Conservation (phyloP, 331 rosid species). For the Pyrus hybrid region DNA sequence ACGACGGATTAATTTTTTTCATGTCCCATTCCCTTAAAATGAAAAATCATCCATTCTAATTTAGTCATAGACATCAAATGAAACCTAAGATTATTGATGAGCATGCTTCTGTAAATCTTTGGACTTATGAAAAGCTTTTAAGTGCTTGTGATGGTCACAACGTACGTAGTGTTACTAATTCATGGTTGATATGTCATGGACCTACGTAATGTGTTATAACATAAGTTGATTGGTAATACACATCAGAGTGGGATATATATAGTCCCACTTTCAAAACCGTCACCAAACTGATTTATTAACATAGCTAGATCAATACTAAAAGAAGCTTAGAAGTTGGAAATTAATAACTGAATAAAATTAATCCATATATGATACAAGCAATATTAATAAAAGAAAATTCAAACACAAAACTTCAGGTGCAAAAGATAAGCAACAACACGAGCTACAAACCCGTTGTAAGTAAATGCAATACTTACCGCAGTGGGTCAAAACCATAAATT, state of each 20-base stretch:
- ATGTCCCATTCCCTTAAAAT: neutral
- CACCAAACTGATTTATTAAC: neutral
- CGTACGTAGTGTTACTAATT: neutral
- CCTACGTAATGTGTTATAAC: no score
- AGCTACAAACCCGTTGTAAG: no score
- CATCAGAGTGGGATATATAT: neutral
- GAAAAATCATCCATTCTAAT: no score
- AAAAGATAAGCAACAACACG: no score
- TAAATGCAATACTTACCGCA: neutral
- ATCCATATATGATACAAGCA: neutral
- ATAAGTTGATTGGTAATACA: neutral
- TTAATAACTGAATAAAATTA: neutral
- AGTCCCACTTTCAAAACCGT: neutral
- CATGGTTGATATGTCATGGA: no score
- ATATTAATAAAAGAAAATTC: no score
- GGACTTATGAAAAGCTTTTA: neutral
- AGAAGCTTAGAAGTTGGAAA: neutral
- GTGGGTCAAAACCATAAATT: neutral
- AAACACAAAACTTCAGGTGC: no score
- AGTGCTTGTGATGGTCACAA: neutral
- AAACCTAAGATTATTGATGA: neutral
- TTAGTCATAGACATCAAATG: neutral
- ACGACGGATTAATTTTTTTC: neutral
- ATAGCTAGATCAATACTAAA: neutral
- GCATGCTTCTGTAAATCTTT: neutral